Percentiles rank a stretch among this genome's conserved stretches.
phyloP scores from a whole-genome alignment of 2,329 filamentous ascomycete genomes.

The Stromatinia cepivora region DNA sequence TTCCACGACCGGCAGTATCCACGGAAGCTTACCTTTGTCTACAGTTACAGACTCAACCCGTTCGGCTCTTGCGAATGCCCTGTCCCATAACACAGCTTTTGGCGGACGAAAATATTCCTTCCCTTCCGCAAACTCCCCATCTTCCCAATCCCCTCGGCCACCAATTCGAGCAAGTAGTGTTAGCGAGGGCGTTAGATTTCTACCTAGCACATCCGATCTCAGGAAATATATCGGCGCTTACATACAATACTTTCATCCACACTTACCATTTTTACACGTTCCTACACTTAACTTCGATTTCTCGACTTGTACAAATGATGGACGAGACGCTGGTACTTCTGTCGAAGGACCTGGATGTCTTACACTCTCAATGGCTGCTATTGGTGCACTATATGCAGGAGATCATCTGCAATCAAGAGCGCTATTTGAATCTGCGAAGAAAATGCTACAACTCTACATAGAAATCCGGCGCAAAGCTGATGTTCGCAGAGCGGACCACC shows the following conservation, averaged over 20 bases:
- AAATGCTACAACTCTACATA: conserved; percentile 89
- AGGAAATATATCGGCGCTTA: conserved; percentile 90
- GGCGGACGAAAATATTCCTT: conserved; percentile 65
- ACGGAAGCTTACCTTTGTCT: conserved; percentile 58
- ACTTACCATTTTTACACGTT: conserved; percentile 91
- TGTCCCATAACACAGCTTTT: conserved; percentile 57
- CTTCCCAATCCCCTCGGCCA: conserved; percentile 54
- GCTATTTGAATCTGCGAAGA: conserved; percentile 89
- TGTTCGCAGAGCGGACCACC: conserved; percentile 63
- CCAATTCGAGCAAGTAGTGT: conserved; percentile 51
- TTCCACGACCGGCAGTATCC: conserved; percentile 62
- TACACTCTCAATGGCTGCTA: conserved; percentile 83
- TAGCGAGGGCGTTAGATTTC: conserved; percentile 53
- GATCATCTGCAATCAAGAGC: conserved; percentile 78
- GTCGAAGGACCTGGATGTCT: conserved; percentile 82
- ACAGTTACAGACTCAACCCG: conserved; percentile 67
- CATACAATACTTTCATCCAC: conserved; percentile 88
- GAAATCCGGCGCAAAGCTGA: conserved; percentile 88
- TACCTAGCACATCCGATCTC: conserved; percentile 82
- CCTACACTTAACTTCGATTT: conserved; percentile 89
- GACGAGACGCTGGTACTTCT: conserved; percentile 57
- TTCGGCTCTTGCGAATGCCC: conserved; percentile 59
- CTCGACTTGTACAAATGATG: conserved; percentile 64
- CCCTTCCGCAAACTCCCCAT: conserved; percentile 51
- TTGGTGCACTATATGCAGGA: conserved; percentile 81